phyloP scores from a whole-genome alignment of 2,329 filamentous ascomycete species.

The Botrytis sinoallii region DNA sequence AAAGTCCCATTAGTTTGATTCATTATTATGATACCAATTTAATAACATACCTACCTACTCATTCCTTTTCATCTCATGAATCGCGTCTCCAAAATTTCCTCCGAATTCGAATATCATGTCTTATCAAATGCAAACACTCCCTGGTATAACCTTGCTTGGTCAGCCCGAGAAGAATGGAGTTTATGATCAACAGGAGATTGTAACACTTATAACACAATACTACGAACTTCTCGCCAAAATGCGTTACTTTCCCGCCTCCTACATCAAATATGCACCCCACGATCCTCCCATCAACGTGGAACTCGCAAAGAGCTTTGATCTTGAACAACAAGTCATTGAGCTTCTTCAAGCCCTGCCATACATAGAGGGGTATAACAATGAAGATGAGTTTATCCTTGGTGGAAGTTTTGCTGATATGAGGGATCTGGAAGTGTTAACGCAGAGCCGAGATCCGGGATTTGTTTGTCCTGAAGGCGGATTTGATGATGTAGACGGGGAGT shows the following conservation, averaged over 20 bases:
- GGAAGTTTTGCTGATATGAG: conserved; percentile 24
- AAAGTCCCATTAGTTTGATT: no score
- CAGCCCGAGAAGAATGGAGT: not conserved
- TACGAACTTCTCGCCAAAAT: conserved; percentile 23
- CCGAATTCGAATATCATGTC: not conserved
- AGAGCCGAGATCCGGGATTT: conserved; percentile 21
- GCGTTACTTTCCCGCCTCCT: conserved; percentile 18
- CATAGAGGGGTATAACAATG: conserved; percentile 10
- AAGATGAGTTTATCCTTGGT: conserved; percentile 22
- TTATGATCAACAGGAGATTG: conserved; percentile 19
- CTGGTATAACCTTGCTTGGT: not conserved
- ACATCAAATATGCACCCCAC: conserved; percentile 23
- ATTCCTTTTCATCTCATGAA: not conserved
- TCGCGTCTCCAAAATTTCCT: not conserved
- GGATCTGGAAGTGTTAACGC: not conserved
- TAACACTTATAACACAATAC: conserved; percentile 16
- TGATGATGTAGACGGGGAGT: conserved; percentile 16
- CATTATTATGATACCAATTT: not conserved
- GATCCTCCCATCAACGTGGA: conserved; percentile 19
- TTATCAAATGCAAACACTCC: not conserved
- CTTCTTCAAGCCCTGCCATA: conserved; percentile 23
- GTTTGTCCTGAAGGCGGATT: conserved; percentile 1
- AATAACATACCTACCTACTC: not conserved
- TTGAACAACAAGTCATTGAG: conserved; percentile 20
- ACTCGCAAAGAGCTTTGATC: conserved; percentile 15